Evolutionary conservation across 768 basidiomycete genomes (phyloP).

Genomic region (Leucocoprinus sp.): DNA sequence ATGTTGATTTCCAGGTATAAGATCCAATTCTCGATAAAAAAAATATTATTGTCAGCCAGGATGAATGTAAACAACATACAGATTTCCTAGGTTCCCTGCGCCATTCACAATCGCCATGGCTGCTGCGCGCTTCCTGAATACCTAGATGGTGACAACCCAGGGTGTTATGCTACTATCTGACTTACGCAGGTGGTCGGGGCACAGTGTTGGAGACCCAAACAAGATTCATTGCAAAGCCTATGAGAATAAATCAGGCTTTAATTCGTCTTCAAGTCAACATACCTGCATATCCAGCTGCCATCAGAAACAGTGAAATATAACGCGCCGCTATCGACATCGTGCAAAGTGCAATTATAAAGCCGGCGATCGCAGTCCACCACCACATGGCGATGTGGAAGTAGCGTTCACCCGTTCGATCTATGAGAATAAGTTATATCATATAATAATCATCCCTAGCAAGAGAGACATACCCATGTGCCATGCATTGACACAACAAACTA

Average conservation of each 20-base stretch:
- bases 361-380: conserved; percentile 52
- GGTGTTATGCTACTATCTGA: background rate
- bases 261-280: background rate
- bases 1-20: conserved; percentile 47
- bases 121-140: conserved; percentile 33
- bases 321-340: conserved; percentile 40
- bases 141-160: background rate
- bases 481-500: conserved; percentile 38
- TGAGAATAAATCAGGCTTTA: conserved; percentile 10
- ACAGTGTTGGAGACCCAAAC: conserved; percentile 55
- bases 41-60: background rate
- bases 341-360: conserved; percentile 47
- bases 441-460: background rate
- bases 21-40: conserved; percentile 36
- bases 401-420: conserved; percentile 48
- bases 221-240: conserved; percentile 33
- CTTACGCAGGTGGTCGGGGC: conserved; percentile 40
- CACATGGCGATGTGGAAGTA: conserved; percentile 45
- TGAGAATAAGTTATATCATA: background rate
- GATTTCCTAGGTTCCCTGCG: conserved; percentile 39
- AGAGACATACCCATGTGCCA: conserved; percentile 33
- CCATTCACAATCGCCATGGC: conserved; percentile 56
- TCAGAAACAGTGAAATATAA: conserved; percentile 53
- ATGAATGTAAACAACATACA: conserved; percentile 28
- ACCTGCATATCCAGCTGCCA: conserved; percentile 35